A percentile compares a stretch with the other conserved stretches of the same genome.
phyloP scores from a whole-genome alignment of 352 stramenopile genomes.

The Pythium myriotylum region DNA sequence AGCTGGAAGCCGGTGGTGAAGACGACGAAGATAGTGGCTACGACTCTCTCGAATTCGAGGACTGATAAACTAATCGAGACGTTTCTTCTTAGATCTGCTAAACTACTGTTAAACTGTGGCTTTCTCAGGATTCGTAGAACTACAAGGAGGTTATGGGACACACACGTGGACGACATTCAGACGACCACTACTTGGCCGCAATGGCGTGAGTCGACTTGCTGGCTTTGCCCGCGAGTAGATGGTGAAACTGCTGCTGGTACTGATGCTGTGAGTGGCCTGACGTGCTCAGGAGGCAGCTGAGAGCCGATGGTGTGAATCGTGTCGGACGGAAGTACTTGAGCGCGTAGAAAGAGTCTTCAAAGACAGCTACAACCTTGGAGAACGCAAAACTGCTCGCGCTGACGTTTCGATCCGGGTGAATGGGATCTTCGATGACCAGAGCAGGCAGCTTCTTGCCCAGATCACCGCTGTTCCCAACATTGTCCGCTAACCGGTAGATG shows the following conservation, averaged over 20 bases:
- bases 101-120: slow-evolving; percentile 9
- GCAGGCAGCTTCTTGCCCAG: slow-evolving; percentile 53
- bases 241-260: slow-evolving; percentile 24
- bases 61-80: slow-evolving; percentile 17
- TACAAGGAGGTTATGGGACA: slow-evolving; percentile 23
- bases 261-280: slow-evolving; percentile 52
- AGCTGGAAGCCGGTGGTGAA: slow-evolving; percentile 61
- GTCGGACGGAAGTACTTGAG: slow-evolving; percentile 82
- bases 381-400: slow-evolving; percentile 88
- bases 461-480: slow-evolving; percentile 36
- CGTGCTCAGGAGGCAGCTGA: slow-evolving; percentile 78
- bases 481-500: slow-evolving; percentile 79
- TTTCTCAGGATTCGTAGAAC: slow-evolving; percentile 16
- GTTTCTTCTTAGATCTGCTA: slow-evolving; percentile 10
- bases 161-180: slow-evolving; percentile 3
- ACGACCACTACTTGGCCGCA: slow-evolving; percentile 18
- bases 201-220: slow-evolving; percentile 6
- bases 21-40: slow-evolving; percentile 68
- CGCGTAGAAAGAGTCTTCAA: slow-evolving; percentile 86
- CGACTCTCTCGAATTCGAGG: slow-evolving; percentile 78
- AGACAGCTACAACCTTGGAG: slow-evolving; percentile 80
- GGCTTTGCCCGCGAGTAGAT: slow-evolving; percentile 17
- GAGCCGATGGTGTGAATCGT: slow-evolving; percentile 73
- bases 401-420: slow-evolving; percentile 86
- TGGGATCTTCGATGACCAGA: slow-evolving; percentile 90